Base-by-base conservation (phyloP, 73 alveolate species). In the Tetrahymena malaccensis region DNA sequence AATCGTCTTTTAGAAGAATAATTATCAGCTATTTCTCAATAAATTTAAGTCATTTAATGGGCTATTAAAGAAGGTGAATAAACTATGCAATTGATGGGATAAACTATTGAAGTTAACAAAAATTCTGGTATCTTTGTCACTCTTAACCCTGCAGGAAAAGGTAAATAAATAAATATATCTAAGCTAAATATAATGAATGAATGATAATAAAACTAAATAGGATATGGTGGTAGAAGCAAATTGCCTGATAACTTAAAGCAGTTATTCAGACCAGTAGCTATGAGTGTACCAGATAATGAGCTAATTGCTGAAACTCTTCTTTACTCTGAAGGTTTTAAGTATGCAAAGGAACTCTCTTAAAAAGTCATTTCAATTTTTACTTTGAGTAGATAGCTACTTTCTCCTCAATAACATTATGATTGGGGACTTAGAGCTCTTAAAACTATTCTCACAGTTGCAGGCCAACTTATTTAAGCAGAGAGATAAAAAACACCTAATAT, bases 351-450 rank as follows among this genome's bases (percentile, higher is more conserved):
- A 43, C 97, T 99, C 15, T 98, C 99, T 35, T 97, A 98, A 95
- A 99, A 99, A 98, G 97, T 99, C 22, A 99, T 99, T 27, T 97
- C 99, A 12, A 96, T 99, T 44, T 99, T 99, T 96, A 98, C 99
- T 83, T 98, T 99, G 27, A 98, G 99, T 93, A 98, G 99, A 94
- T 99, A 99, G 95, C 98, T 99, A 5, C 98, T 99, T 58, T 98
- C 99, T 22, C 98, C 99, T 85, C 99, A 99, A 96, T 98, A 99
- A 96, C 99, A 99, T 97, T 99, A 99, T 97, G 99, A 99, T 97
- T 99, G 99, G 99, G 99, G 99, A 38, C 98, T 99, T 25, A 98
- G 99, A 96, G 99, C 99, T 34, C 97, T 99, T 37, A 99, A 99
- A 97, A 99, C 99, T 4, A 99, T 99, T 85, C 97, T 99, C 93